phyloP scores from a whole-genome alignment of 106 monocot species.

The Gastrodia elata region DNA sequence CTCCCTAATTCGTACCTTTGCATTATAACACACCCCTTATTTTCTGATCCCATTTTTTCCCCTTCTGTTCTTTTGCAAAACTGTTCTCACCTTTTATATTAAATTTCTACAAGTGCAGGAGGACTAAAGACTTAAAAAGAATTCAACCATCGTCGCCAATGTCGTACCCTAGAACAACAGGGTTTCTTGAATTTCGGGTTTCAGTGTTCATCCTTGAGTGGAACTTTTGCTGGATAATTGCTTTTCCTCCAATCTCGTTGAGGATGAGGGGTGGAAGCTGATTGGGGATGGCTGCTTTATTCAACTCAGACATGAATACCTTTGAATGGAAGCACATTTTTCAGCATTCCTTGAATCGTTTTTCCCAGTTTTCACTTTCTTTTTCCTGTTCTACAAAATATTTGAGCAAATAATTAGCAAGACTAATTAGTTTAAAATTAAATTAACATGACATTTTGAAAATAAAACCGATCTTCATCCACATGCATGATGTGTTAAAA shows the following conservation, averaged over 20 bases:
- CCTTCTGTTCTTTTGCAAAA: background rate
- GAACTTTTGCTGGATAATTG: background rate
- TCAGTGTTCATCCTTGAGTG: background rate
- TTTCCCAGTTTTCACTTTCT: slow-evolving; percentile 1
- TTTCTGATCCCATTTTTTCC: slow-evolving; percentile 18
- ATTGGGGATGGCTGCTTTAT: slow-evolving; percentile 6
- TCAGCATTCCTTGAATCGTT: slow-evolving; percentile 32
- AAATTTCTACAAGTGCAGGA: background rate
- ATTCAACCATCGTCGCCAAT: slow-evolving; percentile 26
- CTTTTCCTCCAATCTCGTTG: slow-evolving; percentile 17
- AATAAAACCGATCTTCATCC: background rate
- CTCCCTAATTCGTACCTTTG: slow-evolving; percentile 23
- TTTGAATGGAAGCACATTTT: slow-evolving; percentile 31
- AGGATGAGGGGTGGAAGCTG: slow-evolving; percentile 13
- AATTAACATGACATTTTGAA: background rate
- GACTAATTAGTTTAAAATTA: no score
- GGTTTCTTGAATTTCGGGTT: slow-evolving; percentile 6
- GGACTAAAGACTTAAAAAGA: background rate
- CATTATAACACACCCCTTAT: slow-evolving; percentile 22
- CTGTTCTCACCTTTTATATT: background rate
- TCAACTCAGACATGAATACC: slow-evolving; percentile 19
- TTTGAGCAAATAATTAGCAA: no score
- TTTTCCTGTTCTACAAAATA: no score
- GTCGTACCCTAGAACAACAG: slow-evolving; percentile 17
- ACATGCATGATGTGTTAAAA: no score